phyloP scores from a whole-genome alignment of 352 stramenopile species.

The Phytophthora chlamydospora region DNA sequence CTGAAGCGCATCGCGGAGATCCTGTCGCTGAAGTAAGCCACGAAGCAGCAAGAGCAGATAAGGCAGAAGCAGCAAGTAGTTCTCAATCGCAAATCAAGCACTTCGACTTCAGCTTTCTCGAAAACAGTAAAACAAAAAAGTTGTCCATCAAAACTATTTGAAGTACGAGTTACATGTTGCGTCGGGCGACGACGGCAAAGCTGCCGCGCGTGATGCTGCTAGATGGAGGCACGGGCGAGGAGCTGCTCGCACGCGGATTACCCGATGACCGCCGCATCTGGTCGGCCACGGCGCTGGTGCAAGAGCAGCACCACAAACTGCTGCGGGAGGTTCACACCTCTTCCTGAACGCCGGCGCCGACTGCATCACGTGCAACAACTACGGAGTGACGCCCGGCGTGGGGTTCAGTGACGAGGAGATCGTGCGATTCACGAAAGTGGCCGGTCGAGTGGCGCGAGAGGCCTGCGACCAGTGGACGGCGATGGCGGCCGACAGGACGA shows the following conservation, averaged over 20 bases:
- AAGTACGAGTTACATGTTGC: slow-evolving; percentile 6
- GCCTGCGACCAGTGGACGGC: slow-evolving; percentile 37
- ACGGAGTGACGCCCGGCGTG: slow-evolving; percentile 87
- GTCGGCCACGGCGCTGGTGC: slow-evolving; percentile 86
- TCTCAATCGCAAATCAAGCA: not conserved
- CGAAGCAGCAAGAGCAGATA: not conserved
- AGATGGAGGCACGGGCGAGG: slow-evolving; percentile 91
- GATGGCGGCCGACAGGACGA: slow-evolving; percentile 5
- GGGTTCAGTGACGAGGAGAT: slow-evolving; percentile 83
- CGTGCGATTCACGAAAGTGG: slow-evolving; percentile 45
- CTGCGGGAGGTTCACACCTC: slow-evolving; percentile 81
- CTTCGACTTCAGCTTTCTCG: not conserved
- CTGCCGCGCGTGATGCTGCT: slow-evolving; percentile 53
- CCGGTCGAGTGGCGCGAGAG: slow-evolving; percentile 65
- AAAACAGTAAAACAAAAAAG: not conserved
- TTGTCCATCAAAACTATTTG: slow-evolving; percentile 7
- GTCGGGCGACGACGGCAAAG: slow-evolving; percentile 1
- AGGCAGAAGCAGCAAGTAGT: not conserved
- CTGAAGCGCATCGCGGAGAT: slow-evolving; percentile 55
- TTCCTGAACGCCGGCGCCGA: slow-evolving; percentile 83
- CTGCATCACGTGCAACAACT: slow-evolving; percentile 92
- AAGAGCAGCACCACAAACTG: slow-evolving; percentile 70
- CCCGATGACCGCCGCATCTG: slow-evolving; percentile 90
- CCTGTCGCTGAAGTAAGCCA: slow-evolving; percentile 9
- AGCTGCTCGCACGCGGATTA: slow-evolving; percentile 84